Percentiles rank a stretch among this genome's conserved stretches.
Evolutionary conservation across 2,329 filamentous ascomycete species (phyloP).

Genomic region (Coleophoma crateriformis): DNA sequence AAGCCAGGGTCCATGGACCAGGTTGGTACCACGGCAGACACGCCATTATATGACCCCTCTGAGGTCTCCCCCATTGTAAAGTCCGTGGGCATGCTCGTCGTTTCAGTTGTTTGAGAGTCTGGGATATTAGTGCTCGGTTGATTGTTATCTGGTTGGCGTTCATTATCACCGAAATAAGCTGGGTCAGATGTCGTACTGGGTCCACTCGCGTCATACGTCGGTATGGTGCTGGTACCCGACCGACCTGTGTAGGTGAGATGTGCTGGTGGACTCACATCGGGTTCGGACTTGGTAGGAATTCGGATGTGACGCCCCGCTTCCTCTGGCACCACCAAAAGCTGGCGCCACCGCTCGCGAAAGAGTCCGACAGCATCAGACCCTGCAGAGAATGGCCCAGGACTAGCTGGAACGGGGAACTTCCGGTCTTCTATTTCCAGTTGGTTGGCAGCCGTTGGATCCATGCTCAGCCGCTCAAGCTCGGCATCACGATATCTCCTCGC

Average conservation of each 20-base stretch:
- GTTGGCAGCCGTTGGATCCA: constrained; percentile 18
- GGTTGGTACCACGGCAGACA: constrained; percentile 2
- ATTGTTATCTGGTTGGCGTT: constrained; percentile 1
- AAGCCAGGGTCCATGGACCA: constrained; percentile 6
- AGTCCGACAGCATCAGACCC: constrained; percentile 10
- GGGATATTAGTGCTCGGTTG: not conserved
- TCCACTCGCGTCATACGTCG: not conserved
- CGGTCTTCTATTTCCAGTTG: constrained; percentile 17
- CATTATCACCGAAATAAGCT: not conserved
- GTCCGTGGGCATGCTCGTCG: constrained; percentile 1
- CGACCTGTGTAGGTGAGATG: not conserved
- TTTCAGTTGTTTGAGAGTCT: not conserved
- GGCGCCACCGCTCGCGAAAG: constrained; percentile 25
- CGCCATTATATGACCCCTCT: constrained; percentile 3
- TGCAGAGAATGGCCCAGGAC: constrained; percentile 19
- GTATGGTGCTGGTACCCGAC: not conserved
- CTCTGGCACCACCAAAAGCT: constrained; percentile 16
- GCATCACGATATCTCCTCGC: constrained; percentile 35
- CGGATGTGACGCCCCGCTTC: not conserved
- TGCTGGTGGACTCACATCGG: not conserved
- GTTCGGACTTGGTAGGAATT: not conserved
- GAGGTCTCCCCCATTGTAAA: not conserved
- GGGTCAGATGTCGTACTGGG: constrained; percentile 3
- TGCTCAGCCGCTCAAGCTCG: constrained; percentile 25
- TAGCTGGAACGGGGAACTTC: constrained; percentile 19